These are phyloP conservation scores for Paecilomyces niveus DNA, from an alignment of 2,329 filamentous ascomycete species.

Conservation along the genomic window DNA sequence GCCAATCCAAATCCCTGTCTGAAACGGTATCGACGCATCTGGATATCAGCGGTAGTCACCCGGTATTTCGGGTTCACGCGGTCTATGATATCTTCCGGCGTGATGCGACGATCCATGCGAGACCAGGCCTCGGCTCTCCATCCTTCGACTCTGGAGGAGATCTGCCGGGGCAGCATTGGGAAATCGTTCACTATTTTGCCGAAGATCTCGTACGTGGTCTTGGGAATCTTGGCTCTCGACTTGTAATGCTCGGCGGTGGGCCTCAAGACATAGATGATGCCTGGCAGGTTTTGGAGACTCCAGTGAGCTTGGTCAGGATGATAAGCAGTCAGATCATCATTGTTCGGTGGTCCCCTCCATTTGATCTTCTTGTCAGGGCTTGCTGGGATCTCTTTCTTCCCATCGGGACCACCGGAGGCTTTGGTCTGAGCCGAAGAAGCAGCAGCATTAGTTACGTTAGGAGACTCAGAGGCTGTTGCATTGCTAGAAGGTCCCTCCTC, in stretches of 20 bases:
- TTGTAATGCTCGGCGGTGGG: conserved; percentile 4
- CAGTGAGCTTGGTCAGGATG: conserved; percentile 13
- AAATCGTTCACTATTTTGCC: conserved; percentile 8
- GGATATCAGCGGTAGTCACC: conserved; percentile 3
- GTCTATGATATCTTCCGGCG: conserved; percentile 15
- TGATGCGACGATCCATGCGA: conserved; percentile 16
- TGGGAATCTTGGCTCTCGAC: conserved; percentile 1
- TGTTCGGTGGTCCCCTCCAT: background rate
- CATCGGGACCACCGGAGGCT: background rate
- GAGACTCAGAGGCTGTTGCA: background rate
- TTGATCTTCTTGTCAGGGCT: background rate
- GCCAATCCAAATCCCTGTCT: conserved; percentile 6
- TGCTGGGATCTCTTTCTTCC: background rate
- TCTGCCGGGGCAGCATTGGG: conserved; percentile 9
- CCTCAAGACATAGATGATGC: conserved; percentile 17
- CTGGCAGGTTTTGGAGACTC: conserved; percentile 17
- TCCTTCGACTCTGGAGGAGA: conserved; percentile 15
- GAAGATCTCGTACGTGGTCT: conserved; percentile 8
- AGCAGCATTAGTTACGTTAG: background rate
- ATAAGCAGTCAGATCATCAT: conserved; percentile 5
- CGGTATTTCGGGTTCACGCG: conserved; percentile 11
- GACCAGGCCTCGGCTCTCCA: conserved; percentile 20
- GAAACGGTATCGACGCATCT: conserved; percentile 9
- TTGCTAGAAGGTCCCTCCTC: too few species aligned
- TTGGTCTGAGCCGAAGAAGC: background rate